Base-by-base conservation (phyloP, 2,329 filamentous ascomycete species). In the Thielaviopsis ethacetica region DNA sequence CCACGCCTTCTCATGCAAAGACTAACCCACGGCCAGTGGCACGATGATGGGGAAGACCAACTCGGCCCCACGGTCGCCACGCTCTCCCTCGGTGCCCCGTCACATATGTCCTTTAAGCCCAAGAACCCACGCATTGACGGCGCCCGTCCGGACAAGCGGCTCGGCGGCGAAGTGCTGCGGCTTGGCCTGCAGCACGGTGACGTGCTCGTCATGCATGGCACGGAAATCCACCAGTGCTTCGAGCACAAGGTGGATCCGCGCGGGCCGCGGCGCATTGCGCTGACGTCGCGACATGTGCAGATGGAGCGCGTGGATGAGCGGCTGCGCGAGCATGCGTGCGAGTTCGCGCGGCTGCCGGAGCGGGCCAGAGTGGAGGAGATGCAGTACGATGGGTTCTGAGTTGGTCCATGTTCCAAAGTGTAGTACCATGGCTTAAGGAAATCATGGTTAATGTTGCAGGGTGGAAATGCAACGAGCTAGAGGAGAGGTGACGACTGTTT, bases 1-100 rank as follows among this genome's bases (percentile, higher is more conserved):
- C 30, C 10, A 34, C 10, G 5, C 10, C 10, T 12, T 34, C 10
- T 34, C 2, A 34, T 9, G 30, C 30, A 34, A 34, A 10, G 2
- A 34, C 7, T 34, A 34, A 34, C 30, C 30, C 30, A 34, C 2
- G 30, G 10, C 30, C 47, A 81, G 71, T 83, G 77, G 63, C 83
- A 86, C 61, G 82, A 86, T 60, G 84, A 86, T 63, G 83, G 83
- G 4, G 83, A 86, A 65, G 70, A 69, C 10, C 79, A 80, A 3
- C 71, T 86, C 0, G 82, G 82, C 0, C 79, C 81, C 0, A 81
- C 78, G 0, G 80, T 86, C 6, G 80, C 81, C 0, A 83, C 82
- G 0, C 69, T 83, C 6, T 82, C 80, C 1, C 71, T 85, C 0
- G 83, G 83, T 1, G 76, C 74, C 0, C 74, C 77, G 0, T 78